These are phyloP conservation scores for Hibiscus trionum DNA, from an alignment of 345 rosid species.

Conservation along the genomic window DNA sequence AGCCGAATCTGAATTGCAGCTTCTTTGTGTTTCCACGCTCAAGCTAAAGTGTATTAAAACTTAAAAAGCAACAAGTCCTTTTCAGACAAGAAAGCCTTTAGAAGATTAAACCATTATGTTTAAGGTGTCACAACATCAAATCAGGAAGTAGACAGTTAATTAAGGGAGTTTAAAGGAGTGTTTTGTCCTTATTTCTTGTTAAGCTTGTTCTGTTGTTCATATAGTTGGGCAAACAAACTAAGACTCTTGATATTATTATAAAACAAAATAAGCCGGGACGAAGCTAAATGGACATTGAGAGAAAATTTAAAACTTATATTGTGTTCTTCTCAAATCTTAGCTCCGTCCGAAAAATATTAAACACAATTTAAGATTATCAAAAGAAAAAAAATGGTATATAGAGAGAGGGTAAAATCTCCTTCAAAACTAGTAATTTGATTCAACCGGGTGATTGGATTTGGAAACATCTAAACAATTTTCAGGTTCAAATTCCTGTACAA, in stretches of 20 bases:
- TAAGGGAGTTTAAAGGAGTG: not conserved
- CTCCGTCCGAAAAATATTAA: too few relatives aligned
- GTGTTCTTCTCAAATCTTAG: too few relatives aligned
- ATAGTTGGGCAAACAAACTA: not conserved
- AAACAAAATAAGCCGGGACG: not conserved
- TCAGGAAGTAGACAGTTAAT: not conserved
- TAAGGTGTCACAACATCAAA: not conserved
- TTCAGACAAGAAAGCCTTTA: slow-evolving; percentile 62
- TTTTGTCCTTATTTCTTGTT: not conserved
- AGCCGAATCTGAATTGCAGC: not conserved
- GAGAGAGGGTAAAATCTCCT: not conserved
- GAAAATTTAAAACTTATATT: too few relatives aligned
- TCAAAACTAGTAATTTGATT: not conserved
- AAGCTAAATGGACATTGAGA: too few relatives aligned
- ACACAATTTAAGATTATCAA: not conserved
- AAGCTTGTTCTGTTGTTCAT: not conserved
- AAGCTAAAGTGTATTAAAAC: slow-evolving; percentile 39
- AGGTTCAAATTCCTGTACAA: slow-evolving; percentile 11
- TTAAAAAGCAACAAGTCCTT: slow-evolving; percentile 52
- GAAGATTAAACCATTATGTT: not conserved
- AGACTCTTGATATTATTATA: not conserved
- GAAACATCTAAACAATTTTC: not conserved
- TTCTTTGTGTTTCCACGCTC: not conserved
- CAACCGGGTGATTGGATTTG: not conserved
- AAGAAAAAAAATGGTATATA: not conserved